A percentile compares a stretch with the other conserved stretches of the same genome.
Conservation (phyloP, 2,329 filamentous ascomycete genomes). For the Phialophora macrospora region DNA sequence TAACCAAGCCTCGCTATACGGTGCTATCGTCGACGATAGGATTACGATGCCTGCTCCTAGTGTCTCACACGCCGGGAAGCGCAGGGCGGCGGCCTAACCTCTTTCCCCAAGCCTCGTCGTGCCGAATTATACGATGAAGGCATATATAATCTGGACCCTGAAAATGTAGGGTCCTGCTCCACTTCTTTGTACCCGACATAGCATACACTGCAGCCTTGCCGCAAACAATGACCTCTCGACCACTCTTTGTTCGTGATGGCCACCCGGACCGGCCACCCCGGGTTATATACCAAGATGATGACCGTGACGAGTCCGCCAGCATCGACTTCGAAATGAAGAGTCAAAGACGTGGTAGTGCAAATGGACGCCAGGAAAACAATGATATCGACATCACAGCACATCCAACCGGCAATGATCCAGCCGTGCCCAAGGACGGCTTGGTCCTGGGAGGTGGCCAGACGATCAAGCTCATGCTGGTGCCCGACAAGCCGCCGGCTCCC, state of each 20-base stretch:
- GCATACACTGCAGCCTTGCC: constrained; percentile 32
- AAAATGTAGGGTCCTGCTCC: constrained; percentile 20
- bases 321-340: constrained; percentile 11
- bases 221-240: constrained; percentile 28
- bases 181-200: constrained; percentile 26
- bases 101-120: constrained; percentile 26
- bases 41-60: constrained; percentile 17
- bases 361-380: constrained; percentile 8
- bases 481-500: constrained; percentile 27
- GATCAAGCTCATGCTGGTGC: constrained; percentile 36
- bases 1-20: constrained; percentile 23
- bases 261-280: constrained; percentile 9
- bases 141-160: constrained; percentile 28
- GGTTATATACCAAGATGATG: constrained; percentile 12
- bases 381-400: constrained; percentile 24
- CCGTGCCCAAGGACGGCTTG: constrained; percentile 20
- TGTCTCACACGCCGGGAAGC: constrained; percentile 28
- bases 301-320: constrained; percentile 14
- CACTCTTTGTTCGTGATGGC: constrained; percentile 20
- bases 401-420: constrained; percentile 27
- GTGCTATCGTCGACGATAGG: constrained; percentile 24
- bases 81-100: constrained; percentile 22
- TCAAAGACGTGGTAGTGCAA: not conserved
- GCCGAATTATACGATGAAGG: constrained; percentile 14
- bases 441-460: constrained; percentile 32